Base-by-base conservation (phyloP, 2,329 filamentous ascomycete species). In the Cercospora sp. region DNA sequence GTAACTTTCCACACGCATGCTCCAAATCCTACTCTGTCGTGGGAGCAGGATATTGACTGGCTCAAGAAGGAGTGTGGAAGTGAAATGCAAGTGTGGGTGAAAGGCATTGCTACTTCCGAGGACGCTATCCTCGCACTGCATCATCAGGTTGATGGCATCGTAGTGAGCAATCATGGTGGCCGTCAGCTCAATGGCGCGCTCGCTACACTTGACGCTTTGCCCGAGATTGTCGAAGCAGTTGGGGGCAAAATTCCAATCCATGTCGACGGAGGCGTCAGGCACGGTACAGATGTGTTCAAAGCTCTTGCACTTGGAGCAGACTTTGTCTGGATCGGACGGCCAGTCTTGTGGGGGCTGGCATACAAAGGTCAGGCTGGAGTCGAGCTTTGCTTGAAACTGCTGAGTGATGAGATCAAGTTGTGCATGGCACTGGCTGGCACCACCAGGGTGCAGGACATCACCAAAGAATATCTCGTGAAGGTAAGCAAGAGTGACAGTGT, bases 231-330 rank as follows among this genome's bases (percentile, higher is more conserved):
- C 0, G 73, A 74, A 2, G 80, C 79, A 5, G 80, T 79, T 1
- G 71, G 76, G 2, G 82, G 83, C 18, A 83, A 82, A 67, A 80
- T 89, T n/a, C 85, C 85, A 0, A 81, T 91, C 21, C 82, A 90
- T 53, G 85, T 91, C 16, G 89, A 91, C 72, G 85, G 82, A 10
- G 86, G 87, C 0, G 83, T 88, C 34, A 75, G 86, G 45, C 82
- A 83, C 13, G 87, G 85, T 0, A 84, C 82, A 0, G 86, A 89
- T 74, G 81, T 88, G 10, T 84, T 88, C 77, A 88, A 88, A 74
- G 86, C 86, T 1, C 75, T 87, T 2, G 82, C 83, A 2, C 74
- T 87, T 2, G 85, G 84, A 2, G 85, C 84, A 0, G 79, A 85
- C 63, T 85, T 79, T 74, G 82, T 78, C 67, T 86, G 78, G 82